Conservation (phyloP, 116 monocot genomes). For the Papilionanthe hybrid region DNA sequence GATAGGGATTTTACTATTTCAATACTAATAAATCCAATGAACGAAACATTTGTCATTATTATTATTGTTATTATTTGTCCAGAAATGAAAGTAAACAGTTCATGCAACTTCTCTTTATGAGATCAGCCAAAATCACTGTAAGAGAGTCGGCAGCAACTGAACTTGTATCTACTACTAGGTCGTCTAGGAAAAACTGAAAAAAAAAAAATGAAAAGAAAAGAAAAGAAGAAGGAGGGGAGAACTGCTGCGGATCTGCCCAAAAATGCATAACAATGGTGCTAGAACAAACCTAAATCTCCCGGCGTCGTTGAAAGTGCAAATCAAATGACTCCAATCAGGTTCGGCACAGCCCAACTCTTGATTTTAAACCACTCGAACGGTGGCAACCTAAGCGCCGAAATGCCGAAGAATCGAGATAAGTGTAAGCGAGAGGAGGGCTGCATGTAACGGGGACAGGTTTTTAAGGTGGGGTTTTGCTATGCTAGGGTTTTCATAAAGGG, state of each 20-base stretch:
- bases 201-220: too few relatives aligned
- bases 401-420: neutral
- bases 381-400: neutral
- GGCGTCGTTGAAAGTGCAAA: neutral
- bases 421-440: neutral
- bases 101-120: too few relatives aligned
- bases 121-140: too few relatives aligned
- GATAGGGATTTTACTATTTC: too few relatives aligned
- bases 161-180: too few relatives aligned
- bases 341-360: neutral
- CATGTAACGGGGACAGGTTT: neutral
- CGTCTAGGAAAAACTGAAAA: too few relatives aligned
- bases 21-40: too few relatives aligned
- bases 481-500: too few relatives aligned
- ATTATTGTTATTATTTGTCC: too few relatives aligned
- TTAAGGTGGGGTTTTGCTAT: neutral
- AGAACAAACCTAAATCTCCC: neutral
- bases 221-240: neutral
- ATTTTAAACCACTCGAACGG: neutral
- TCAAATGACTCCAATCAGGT: neutral
- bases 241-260: neutral
- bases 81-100: too few relatives aligned
- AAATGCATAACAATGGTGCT: neutral
- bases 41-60: too few relatives aligned
- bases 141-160: too few relatives aligned